Conservation (phyloP, 2,329 filamentous ascomycete species). For the Sporothrix brasiliensis region DNA sequence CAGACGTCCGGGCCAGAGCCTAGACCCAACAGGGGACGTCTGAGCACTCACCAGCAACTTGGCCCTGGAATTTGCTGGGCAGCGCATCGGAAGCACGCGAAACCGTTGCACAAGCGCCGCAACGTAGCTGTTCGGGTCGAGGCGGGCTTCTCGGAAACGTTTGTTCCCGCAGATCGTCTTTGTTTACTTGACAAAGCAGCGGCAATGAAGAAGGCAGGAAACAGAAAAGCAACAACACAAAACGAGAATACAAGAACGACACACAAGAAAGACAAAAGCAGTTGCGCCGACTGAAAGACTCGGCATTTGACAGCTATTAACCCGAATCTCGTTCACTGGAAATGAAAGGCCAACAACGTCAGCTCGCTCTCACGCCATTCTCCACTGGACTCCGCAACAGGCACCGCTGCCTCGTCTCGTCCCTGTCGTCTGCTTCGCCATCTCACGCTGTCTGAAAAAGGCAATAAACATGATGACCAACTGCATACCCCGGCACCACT, state of each 20-base stretch:
- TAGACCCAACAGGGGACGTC: too few species aligned
- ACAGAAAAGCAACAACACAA: background rate
- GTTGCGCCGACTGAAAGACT: background rate
- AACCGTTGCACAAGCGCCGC: background rate
- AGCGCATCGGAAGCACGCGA: constrained; percentile 1
- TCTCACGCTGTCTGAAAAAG: background rate
- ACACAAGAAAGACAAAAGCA: background rate
- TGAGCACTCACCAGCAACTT: background rate
- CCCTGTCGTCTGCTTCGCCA: background rate
- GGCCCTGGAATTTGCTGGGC: background rate
- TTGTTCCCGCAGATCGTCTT: background rate
- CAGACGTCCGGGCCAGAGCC: too few species aligned
- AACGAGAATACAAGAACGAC: background rate
- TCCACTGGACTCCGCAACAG: constrained; percentile 6
- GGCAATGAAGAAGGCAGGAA: background rate
- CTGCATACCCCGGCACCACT: background rate
- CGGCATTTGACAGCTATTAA: background rate
- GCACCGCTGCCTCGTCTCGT: background rate
- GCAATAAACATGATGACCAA: background rate
- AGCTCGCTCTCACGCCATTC: background rate
- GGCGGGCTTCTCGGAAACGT: constrained; percentile 1
- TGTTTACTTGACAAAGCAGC: background rate
- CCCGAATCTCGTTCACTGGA: background rate
- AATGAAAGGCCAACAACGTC: background rate
- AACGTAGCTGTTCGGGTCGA: too few species aligned